Conservation (phyloP, 805 yeast genomes). For the Ogataea kodamae region DNA sequence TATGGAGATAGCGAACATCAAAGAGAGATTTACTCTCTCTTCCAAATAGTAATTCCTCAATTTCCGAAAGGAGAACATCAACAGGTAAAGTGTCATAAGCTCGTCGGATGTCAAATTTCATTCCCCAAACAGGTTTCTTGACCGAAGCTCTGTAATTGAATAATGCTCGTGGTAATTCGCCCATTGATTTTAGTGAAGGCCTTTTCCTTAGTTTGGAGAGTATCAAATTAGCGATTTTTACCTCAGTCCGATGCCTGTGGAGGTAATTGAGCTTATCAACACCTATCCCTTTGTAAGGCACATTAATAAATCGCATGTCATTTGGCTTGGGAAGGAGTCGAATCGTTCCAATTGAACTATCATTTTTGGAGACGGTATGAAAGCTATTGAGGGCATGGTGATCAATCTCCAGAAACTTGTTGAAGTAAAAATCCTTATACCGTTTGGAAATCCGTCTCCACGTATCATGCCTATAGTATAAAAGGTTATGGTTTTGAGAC, state of each 20-base stretch:
- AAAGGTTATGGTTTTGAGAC: constrained; percentile 36
- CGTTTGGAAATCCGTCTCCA: constrained; percentile 49
- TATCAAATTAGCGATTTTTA: constrained; percentile 43
- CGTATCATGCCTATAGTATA: constrained; percentile 53
- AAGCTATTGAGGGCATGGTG: constrained; percentile 14
- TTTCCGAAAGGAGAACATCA: constrained; percentile 23
- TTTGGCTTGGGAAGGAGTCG: constrained; percentile 58
- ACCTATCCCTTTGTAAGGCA: constrained; percentile 43
- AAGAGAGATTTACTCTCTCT: constrained; percentile 11
- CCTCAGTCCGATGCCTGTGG: constrained; percentile 34
- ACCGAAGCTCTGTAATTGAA: constrained; percentile 37
- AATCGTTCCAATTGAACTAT: constrained; percentile 38
- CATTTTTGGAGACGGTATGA: constrained; percentile 20
- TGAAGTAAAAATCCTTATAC: constrained; percentile 43
- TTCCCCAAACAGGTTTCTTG: constrained; percentile 31
- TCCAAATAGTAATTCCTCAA: constrained; percentile 17
- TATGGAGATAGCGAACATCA: neutral
- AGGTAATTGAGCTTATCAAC: constrained; percentile 34
- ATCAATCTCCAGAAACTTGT: constrained; percentile 32
- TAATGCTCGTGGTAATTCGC: constrained; percentile 43
- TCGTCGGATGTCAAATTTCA: constrained; percentile 72
- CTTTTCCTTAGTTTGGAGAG: constrained; percentile 27
- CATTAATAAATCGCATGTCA: constrained; percentile 58
- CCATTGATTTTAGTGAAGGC: constrained; percentile 32
- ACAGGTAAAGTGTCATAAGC: constrained; percentile 76